These are phyloP conservation scores for Penicillium occitanis DNA, from an alignment of 2,329 filamentous ascomycete genomes.

Conservation along the genomic window DNA sequence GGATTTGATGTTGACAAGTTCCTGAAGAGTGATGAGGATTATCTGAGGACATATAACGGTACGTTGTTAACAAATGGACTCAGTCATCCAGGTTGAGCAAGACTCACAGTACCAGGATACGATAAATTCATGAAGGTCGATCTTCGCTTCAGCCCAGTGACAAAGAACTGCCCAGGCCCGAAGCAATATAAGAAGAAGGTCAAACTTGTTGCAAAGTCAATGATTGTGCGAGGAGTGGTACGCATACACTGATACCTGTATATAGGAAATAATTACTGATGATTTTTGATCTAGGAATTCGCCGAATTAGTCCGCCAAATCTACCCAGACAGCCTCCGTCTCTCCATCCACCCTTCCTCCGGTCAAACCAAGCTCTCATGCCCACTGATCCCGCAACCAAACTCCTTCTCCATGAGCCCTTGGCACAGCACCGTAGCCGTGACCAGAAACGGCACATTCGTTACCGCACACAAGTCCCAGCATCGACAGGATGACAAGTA, in stretches of 20 bases:
- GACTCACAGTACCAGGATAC: background rate
- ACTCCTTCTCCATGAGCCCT: conserved; percentile 30
- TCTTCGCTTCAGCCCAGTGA: conserved; percentile 14
- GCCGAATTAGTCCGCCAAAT: conserved; percentile 31
- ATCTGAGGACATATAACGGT: conserved; percentile 7
- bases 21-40: conserved; percentile 9
- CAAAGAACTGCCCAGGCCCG: conserved; percentile 4
- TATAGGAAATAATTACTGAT: conserved; percentile 27
- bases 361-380: conserved; percentile 31
- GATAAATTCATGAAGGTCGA: conserved; percentile 15
- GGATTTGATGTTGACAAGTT: conserved; percentile 15
- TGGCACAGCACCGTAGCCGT: conserved; percentile 40
- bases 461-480: conserved; percentile 29
- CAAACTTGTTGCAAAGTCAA: conserved; percentile 13
- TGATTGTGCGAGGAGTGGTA: conserved; percentile 13
- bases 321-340: conserved; percentile 31
- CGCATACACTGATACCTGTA: conserved; percentile 15
- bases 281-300: conserved; percentile 30
- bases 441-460: conserved; percentile 29
- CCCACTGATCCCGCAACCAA: conserved; percentile 28
- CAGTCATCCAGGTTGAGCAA: background rate
- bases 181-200: conserved; percentile 12
- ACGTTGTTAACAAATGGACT: background rate
- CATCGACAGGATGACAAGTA: conserved; percentile 33
- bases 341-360: conserved; percentile 33